Evolutionary conservation across 208 protist genomes (phyloP).

Genomic region (Trypanosoma vivax): DNA sequence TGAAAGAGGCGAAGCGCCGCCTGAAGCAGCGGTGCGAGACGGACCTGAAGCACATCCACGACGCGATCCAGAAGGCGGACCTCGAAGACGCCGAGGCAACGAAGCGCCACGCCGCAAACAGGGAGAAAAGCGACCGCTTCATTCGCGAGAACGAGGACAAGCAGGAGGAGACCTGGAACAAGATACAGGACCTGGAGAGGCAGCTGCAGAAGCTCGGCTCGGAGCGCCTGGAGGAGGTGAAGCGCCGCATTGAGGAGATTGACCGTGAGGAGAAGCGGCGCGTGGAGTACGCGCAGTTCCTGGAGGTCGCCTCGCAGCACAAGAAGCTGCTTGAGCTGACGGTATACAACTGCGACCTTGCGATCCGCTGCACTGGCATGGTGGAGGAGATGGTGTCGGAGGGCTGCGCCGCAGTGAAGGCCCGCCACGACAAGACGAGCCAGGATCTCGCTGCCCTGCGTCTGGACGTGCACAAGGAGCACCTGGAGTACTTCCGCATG

Average conservation of each 20-base stretch:
- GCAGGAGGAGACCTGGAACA: slow-evolving; percentile 6
- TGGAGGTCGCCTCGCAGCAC: slow-evolving; percentile 5
- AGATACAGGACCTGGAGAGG: slow-evolving; percentile 4
- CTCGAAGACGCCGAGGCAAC: slow-evolving; percentile 34
- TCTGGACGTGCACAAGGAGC: slow-evolving; percentile 1
- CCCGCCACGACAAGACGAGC: slow-evolving; percentile 6
- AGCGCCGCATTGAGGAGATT: slow-evolving; percentile 4
- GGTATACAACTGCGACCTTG: slow-evolving; percentile 2
- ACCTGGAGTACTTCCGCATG: slow-evolving; percentile 7
- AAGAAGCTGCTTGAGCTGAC: slow-evolving; percentile 4
- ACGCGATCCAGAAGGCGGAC: slow-evolving; percentile 38
- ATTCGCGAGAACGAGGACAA: slow-evolving; percentile 3
- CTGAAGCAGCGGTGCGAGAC: slow-evolving; percentile 6
- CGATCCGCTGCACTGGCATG: slow-evolving; percentile 3
- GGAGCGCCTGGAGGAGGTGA: slow-evolving; percentile 1
- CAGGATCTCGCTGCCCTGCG: slow-evolving; percentile 2
- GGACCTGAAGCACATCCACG: slow-evolving; percentile 28
- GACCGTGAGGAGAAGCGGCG: slow-evolving; percentile 3
- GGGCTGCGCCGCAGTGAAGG: slow-evolving; percentile 1
- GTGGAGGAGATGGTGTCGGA: slow-evolving; percentile 3
- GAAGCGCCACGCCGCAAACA: slow-evolving; percentile 4
- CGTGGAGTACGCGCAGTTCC: slow-evolving; percentile 5
- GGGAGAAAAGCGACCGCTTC: slow-evolving; percentile 1
- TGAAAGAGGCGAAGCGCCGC: slow-evolving; percentile 5
- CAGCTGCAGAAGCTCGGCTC: slow-evolving; percentile 5